Base-by-base conservation (phyloP, 139 green algal species). In the Raphidocelis subcapitata region DNA sequence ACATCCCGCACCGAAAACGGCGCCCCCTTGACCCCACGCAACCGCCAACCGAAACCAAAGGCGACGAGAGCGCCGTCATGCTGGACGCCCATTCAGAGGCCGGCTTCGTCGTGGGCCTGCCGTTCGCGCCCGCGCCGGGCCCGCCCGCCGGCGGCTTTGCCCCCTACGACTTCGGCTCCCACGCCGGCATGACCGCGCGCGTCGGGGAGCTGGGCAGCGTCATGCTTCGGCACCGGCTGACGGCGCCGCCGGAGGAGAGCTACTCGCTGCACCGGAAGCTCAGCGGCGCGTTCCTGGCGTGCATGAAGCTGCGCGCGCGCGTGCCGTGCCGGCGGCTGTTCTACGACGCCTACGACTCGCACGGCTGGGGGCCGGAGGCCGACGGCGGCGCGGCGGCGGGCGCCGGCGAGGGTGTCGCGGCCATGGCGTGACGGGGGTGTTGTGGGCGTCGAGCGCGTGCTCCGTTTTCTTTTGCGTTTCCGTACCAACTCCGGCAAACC, bases 261-360 rank as follows among this genome's bases (percentile, higher is more conserved):
- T 99, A 99, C 90, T 94, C 84, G 5, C 82, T 99, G 56, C 95
- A 99, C 79, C 83, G 95, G 51, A 97, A 97, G 83, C 89, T 99
- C 2, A 93, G 82, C 37, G 95, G 95, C 18, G 89, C 92, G 0
- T 98, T 98, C 81, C 77, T 99, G 59, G 92, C 92, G 23, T 98
- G 93, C 83, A 98, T 99, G 79, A 98, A 98, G 90, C 84, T 99
- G 24, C 75, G 75, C 28, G 56, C 89, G 5, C 71, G 76, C 8
- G 87, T 92, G 41, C 90, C 88, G 4, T 93, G 88, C 75, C 72
- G 81, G 16, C 59, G 87, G 49, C 65, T 93, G 46, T 92, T 93
- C 59, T 70, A 76, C 24, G 65, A 83, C 5, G 57, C 51, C 0
- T 86, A 86, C 46, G 28, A 79, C 16, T 15, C 31, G 54, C 26